A percentile compares a stretch with the other conserved stretches of the same genome.
These are phyloP conservation scores for Oryza punctata DNA, from an alignment of 176 grass and related monocot genomes.

Conservation along the genomic window DNA sequence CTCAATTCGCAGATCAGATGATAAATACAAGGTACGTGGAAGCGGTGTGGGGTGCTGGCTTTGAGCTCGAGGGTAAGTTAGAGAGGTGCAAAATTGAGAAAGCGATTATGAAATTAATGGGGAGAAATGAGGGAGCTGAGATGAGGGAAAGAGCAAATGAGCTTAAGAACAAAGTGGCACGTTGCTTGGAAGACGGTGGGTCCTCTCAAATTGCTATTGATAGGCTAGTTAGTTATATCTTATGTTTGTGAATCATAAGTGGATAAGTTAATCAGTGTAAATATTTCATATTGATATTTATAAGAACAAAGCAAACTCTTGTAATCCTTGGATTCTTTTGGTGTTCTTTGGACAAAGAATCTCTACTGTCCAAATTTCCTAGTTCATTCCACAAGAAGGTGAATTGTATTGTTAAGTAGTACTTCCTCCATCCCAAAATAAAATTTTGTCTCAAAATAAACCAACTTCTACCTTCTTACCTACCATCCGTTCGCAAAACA, in stretches of 20 bases:
- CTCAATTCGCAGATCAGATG: conserved; percentile 37
- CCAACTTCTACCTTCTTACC: too few species aligned
- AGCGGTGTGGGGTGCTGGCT: conserved; percentile 10
- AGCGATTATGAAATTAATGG: conserved; percentile 29
- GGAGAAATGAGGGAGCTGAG: not conserved
- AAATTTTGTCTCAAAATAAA: too few species aligned
- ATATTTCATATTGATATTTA: too few species aligned
- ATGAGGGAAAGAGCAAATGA: conserved; percentile 12
- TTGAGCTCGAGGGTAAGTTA: conserved; percentile 27
- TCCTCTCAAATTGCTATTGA: conserved; percentile 15
- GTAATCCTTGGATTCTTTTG: not conserved
- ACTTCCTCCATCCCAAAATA: too few species aligned
- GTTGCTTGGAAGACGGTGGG: not conserved
- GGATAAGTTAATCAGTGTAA: too few species aligned
- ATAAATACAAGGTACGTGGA: conserved; percentile 36
- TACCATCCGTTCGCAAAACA: too few species aligned
- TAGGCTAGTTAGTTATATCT: conserved; percentile 10
- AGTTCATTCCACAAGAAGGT: too few species aligned
- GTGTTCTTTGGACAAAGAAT: not conserved
- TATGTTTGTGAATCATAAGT: not conserved
- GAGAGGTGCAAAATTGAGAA: not conserved
- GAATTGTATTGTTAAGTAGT: too few species aligned
- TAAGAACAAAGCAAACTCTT: not conserved
- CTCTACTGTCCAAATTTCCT: too few species aligned
- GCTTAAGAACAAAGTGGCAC: not conserved